phyloP scores from a whole-genome alignment of 2,329 filamentous ascomycete species.

The Clonostachys sp. region DNA sequence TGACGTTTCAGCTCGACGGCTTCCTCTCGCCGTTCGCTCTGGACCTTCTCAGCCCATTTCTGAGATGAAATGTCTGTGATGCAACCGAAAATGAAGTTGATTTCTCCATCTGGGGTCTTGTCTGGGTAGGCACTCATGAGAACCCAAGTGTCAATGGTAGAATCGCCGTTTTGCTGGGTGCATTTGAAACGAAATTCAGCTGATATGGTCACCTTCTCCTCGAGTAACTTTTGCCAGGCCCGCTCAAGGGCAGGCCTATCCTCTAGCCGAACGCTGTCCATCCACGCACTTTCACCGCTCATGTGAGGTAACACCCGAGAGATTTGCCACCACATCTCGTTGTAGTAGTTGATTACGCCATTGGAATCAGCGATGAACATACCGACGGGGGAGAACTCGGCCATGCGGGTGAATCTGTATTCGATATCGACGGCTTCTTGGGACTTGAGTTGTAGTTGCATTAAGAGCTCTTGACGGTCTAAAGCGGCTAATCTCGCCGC shows the following conservation, averaged over 20 bases:
- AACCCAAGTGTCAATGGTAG: slow-evolving; percentile 67
- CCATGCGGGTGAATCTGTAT: slow-evolving; percentile 78
- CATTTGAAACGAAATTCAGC: slow-evolving; percentile 74
- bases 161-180: slow-evolving; percentile 55
- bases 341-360: slow-evolving; percentile 73
- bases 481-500: slow-evolving; percentile 71
- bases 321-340: slow-evolving; percentile 74
- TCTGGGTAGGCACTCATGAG: slow-evolving; percentile 74
- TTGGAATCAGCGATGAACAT: slow-evolving; percentile 76
- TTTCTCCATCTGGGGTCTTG: slow-evolving; percentile 53
- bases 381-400: slow-evolving; percentile 77
- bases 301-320: slow-evolving; percentile 55
- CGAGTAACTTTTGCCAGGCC: slow-evolving; percentile 59
- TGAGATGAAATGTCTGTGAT: slow-evolving; percentile 84
- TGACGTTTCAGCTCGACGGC: slow-evolving; percentile 75
- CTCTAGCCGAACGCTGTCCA: slow-evolving; percentile 65
- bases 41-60: slow-evolving; percentile 78
- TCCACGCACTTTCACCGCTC: slow-evolving; percentile 55
- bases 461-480: slow-evolving; percentile 72
- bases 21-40: slow-evolving; percentile 73
- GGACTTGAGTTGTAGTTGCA: slow-evolving; percentile 64
- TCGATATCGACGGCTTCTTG: slow-evolving; percentile 64
- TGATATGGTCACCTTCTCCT: slow-evolving; percentile 59
- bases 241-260: slow-evolving; percentile 55
- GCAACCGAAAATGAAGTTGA: slow-evolving; percentile 75